Conservation (phyloP, 192 early-diverging fungal species). For the Umbelopsis ramanniana region DNA sequence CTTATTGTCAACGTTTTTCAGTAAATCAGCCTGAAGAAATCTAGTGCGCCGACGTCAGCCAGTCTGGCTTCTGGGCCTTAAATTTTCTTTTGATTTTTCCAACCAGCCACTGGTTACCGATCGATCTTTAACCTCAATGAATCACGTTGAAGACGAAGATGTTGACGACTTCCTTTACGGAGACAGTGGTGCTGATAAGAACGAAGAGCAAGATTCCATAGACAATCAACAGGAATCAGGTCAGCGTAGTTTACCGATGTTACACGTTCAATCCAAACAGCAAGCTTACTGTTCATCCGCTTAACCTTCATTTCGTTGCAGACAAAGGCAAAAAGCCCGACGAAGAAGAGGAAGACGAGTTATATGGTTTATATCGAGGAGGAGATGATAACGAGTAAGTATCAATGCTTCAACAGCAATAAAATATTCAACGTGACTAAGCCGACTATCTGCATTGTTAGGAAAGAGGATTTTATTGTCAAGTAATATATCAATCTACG, state of each 20-base stretch:
- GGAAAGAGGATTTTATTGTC: slow-evolving; percentile 1
- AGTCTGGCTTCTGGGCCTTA: background rate
- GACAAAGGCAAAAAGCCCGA: slow-evolving; percentile 4
- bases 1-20: background rate
- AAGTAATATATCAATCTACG: background rate
- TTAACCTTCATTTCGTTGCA: background rate
- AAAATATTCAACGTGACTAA: background rate
- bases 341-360: slow-evolving; percentile 21
- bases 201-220: background rate
- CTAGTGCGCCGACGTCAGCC: slow-evolving; percentile 1
- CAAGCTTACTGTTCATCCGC: background rate
- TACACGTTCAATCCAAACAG: background rate
- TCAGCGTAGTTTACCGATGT: background rate
- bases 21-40: background rate
- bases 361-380: slow-evolving; percentile 9
- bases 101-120: background rate
- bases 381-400: slow-evolving; percentile 16
- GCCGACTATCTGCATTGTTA: background rate
- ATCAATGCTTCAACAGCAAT: background rate
- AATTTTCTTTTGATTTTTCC: slow-evolving; percentile 3
- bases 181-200: background rate
- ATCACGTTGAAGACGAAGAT: slow-evolving; percentile 36
- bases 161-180: slow-evolving; percentile 45
- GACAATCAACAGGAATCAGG: background rate
- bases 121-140: background rate